A percentile compares a stretch with the other conserved stretches of the same genome.
These are phyloP conservation scores for Crucihimalaya himalaica DNA, from an alignment of 345 rosid species.

Conservation along the genomic window DNA sequence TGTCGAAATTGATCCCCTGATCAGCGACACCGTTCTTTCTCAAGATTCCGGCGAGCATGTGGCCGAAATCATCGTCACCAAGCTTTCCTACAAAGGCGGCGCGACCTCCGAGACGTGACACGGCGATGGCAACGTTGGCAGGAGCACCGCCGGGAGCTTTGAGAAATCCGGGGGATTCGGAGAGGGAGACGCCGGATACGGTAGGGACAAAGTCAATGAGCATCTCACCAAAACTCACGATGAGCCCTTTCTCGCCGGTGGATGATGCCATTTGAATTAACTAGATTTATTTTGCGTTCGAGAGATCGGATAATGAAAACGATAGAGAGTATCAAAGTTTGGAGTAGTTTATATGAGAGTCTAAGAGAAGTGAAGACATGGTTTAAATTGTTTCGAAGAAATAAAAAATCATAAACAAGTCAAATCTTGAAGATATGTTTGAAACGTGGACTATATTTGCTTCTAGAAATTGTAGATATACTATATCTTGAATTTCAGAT, in stretches of 20 bases:
- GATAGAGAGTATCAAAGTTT: conserved; percentile 16
- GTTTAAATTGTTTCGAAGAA: neutral
- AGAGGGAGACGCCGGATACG: conserved; percentile 55
- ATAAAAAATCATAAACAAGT: neutral
- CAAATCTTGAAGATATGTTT: neutral
- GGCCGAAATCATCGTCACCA: conserved; percentile 72
- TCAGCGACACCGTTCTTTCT: conserved; percentile 53
- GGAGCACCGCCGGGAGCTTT: conserved; percentile 70
- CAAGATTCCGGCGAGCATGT: conserved; percentile 60
- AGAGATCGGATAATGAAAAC: conserved; percentile 16
- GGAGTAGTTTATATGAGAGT: conserved; percentile 24
- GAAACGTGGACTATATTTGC: neutral
- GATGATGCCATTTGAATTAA: conserved; percentile 36
- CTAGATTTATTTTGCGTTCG: conserved; percentile 7
- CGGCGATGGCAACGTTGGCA: conserved; percentile 60
- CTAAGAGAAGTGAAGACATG: neutral
- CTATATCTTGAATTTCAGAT: conserved; percentile 12
- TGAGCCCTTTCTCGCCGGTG: conserved; percentile 40
- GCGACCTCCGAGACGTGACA: conserved; percentile 55
- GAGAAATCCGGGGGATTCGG: conserved; percentile 52
- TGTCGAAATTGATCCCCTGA: conserved; percentile 56
- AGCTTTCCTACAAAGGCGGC: conserved; percentile 59
- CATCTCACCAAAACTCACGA: conserved; percentile 56
- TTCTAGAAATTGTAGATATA: conserved; percentile 1
- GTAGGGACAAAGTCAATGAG: conserved; percentile 64